phyloP scores from a whole-genome alignment of 2,329 filamentous ascomycete genomes.

The Fusarium heterosporum region DNA sequence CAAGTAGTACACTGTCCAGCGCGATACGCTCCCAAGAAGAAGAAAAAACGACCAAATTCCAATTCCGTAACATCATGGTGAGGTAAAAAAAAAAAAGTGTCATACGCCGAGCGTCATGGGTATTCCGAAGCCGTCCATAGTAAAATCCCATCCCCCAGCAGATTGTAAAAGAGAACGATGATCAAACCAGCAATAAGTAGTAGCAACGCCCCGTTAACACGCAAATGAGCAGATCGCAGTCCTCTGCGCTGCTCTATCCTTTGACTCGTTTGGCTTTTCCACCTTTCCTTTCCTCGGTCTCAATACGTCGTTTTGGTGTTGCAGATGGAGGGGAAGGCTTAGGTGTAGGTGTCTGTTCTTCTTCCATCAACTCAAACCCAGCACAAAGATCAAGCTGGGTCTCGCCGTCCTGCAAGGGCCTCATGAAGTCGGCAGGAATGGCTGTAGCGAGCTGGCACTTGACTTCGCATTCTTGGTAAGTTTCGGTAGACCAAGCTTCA shows the following conservation, averaged over 20 bases:
- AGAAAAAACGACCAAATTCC: slow-evolving; percentile 10
- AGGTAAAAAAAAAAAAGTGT: slow-evolving; percentile 31
- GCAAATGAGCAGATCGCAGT: slow-evolving; percentile 13
- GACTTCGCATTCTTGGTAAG: slow-evolving; percentile 52
- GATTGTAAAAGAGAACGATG: slow-evolving; percentile 21
- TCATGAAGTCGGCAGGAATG: slow-evolving; percentile 53
- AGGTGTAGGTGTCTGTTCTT: slow-evolving; percentile 21
- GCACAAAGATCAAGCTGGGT: slow-evolving; percentile 51
- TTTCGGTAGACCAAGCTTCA: slow-evolving; percentile 50
- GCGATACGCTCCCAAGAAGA: background rate
- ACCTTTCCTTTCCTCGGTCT: slow-evolving; percentile 16
- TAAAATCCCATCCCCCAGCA: slow-evolving; percentile 24
- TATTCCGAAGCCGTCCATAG: slow-evolving; percentile 41
- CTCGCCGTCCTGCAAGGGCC: slow-evolving; percentile 49
- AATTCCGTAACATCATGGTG: slow-evolving; percentile 21
- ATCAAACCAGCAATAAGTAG: slow-evolving; percentile 1
- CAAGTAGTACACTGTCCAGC: slow-evolving; percentile 5
- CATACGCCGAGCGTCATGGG: slow-evolving; percentile 42
- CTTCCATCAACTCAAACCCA: slow-evolving; percentile 27
- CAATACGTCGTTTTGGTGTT: slow-evolving; percentile 34
- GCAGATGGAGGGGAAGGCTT: slow-evolving; percentile 14
- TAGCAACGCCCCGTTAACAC: slow-evolving; percentile 29
- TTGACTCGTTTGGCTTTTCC: slow-evolving; percentile 38
- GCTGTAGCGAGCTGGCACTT: slow-evolving; percentile 52
- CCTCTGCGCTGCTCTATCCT: slow-evolving; percentile 26